phyloP scores from a whole-genome alignment of 2,329 filamentous ascomycete species.

The Epichloe festucae region DNA sequence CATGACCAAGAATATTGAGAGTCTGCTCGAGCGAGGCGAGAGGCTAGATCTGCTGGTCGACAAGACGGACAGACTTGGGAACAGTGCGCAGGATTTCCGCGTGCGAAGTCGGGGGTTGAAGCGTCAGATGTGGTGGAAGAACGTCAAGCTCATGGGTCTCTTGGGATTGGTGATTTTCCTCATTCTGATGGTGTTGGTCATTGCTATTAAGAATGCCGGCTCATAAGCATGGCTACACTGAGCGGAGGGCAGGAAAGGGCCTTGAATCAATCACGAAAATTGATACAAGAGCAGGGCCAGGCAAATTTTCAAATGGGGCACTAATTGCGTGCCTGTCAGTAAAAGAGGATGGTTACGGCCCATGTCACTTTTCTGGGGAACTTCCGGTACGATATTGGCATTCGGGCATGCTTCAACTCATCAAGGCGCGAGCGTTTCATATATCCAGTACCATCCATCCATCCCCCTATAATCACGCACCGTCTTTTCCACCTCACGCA shows the following conservation, averaged over 20 bases:
- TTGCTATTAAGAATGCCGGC: slow-evolving; percentile 34
- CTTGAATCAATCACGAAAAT: neutral
- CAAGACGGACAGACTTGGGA: slow-evolving; percentile 87
- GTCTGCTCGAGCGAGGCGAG: slow-evolving; percentile 79
- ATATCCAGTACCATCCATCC: neutral
- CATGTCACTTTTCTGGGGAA: neutral
- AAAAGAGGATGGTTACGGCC: neutral
- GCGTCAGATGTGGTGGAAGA: slow-evolving; percentile 99
- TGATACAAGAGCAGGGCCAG: neutral
- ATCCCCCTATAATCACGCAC: neutral
- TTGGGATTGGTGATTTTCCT: slow-evolving; percentile 53
- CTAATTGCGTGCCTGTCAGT: neutral
- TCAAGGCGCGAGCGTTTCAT: neutral
- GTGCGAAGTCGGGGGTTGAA: slow-evolving; percentile 76
- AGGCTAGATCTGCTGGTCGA: slow-evolving; percentile 87
- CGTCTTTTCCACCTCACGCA: neutral
- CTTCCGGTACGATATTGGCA: neutral
- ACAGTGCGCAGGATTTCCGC: slow-evolving; percentile 79
- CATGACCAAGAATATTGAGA: slow-evolving; percentile 93
- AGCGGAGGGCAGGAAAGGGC: neutral
- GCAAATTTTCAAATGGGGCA: neutral
- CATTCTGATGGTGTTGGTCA: slow-evolving; percentile 42
- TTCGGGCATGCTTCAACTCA: neutral
- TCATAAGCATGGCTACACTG: neutral
- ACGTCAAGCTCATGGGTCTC: slow-evolving; percentile 84